A percentile compares a stretch with the other conserved stretches of the same genome.
Evolutionary conservation across 345 rosid species (phyloP).

Genomic region (Salix koriyanagi): DNA sequence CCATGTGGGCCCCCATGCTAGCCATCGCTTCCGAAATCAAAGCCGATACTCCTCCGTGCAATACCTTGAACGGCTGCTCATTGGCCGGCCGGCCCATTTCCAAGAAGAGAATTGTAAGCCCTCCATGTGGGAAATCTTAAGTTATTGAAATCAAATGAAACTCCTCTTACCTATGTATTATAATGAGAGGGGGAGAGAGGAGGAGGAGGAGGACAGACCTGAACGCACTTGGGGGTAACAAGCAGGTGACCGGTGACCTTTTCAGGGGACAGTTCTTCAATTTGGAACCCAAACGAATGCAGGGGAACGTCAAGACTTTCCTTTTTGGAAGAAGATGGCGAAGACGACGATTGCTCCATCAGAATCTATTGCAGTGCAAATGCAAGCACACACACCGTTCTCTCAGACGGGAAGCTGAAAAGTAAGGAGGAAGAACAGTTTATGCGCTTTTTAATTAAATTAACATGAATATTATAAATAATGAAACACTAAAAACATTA

Average conservation of each 20-base stretch:
- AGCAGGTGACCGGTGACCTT: constrained; percentile 63
- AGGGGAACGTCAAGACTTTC: constrained; percentile 43
- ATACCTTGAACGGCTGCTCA: constrained; percentile 82
- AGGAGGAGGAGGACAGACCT: constrained; percentile 29
- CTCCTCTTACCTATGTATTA: too few relatives aligned
- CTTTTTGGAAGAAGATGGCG: constrained; percentile 25
- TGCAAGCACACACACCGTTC: too few relatives aligned
- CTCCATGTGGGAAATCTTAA: not conserved
- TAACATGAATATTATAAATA: too few relatives aligned
- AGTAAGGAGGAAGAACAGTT: too few relatives aligned
- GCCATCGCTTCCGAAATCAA: constrained; percentile 79
- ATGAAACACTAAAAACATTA: too few relatives aligned
- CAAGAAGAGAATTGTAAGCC: not conserved
- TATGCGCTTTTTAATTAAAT: too few relatives aligned
- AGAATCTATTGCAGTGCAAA: not conserved
- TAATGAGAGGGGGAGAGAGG: not conserved
- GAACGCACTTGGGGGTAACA: constrained; percentile 54
- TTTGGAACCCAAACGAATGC: constrained; percentile 48
- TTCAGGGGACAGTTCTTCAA: constrained; percentile 47
- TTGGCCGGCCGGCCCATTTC: not conserved
- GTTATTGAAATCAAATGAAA: not conserved
- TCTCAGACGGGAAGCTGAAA: too few relatives aligned
- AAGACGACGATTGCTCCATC: constrained; percentile 12
- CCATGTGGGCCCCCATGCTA: constrained; percentile 89
- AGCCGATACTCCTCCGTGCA: constrained; percentile 95